Evolutionary conservation across 768 basidiomycete species (phyloP), one percentile per base, ranked within the genome.

Genomic region (Podaxis sp.): DNA sequence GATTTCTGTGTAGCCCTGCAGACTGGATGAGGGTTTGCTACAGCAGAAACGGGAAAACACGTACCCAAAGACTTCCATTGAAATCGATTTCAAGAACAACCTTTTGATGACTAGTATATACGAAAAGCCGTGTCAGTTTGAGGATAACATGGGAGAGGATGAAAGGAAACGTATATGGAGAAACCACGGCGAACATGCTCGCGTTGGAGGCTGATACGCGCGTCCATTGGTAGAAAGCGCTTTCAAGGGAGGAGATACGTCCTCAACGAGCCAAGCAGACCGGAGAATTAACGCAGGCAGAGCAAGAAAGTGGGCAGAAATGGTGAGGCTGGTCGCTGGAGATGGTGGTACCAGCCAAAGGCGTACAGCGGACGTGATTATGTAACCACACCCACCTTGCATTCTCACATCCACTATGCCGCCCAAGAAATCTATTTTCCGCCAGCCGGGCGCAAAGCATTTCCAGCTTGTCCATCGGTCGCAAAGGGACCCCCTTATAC

Each of bases 391-490:
- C 68, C 65, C 60, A 61, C 64, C 69, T 66, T 67, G 53, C 65
- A 66, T 68, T 66, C 59, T 61, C 64, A 69, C 72, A 61, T 64
- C 65, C 66, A 71, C 63, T 67, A 93, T 93, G 91, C 82, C 91
- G 41, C 78, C 82, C 67, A 65, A 64, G 37, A 93, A 90, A 77
- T 96, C 95, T 13, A 83, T 95, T 66, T 99, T 93, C 79, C 87
- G 94, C 63, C 89, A 88, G 66, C 92, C 96, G 7, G 93, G 92
- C 22, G 88, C 90, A 59, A 87, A 89, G 70, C 96, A 98, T 72
- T 98, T 96, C 68, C 96, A 98, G 77, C 91, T 99, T 41, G 96
- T 99, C 22, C 94, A 98, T 72, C 85, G 97, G 63, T 98, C 96
- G 7, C 95, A 95, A 70, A 80, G 96, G 49, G 97, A 98, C 76